Base-by-base conservation (phyloP, 345 rosid genomes). In the Rhizophora mangle region DNA sequence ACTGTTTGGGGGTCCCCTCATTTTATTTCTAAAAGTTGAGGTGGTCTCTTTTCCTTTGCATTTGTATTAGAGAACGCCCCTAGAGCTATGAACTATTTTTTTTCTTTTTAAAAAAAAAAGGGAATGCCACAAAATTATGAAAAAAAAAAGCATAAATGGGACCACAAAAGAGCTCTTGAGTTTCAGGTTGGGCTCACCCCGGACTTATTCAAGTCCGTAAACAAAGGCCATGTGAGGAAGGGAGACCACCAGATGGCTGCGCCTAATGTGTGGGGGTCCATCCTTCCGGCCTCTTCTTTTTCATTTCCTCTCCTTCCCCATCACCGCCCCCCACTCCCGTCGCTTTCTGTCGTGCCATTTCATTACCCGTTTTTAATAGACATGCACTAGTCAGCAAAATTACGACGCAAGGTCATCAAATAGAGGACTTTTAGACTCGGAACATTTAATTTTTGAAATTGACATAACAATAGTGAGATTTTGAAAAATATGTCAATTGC, bases 201-300 rank as follows among this genome's bases (percentile, higher is more conserved):
- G 26, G 67, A 39, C 49, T 43, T 15, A 13, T 13, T 11, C 18
- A 13, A 43, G 49, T 43, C 49, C 2, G 49, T 11, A 43, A 43
- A 43, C 49, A 13, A n/a, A 43, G 47, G 59, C 74, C 70, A 62
- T 62, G 72, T 19, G 52, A 34, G 53, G 29, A 29, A 56, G n/a
- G 59, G 83, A 79, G 73, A 74, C 86, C 82, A 83, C 86, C 86
- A 84, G 86, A 86, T 86, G 83, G 81, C 73, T 70, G 3, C 82
- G 87, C 79, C 83, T 58, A 69, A 7, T 54, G 19, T 37, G 74
- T 68, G 84, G 83, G 78, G 74, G 74, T 71, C 72, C 30, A 51
- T 63, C 19, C 49, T 32, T 15, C 34, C 26, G 31, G 54, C 68
- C 72, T 49, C 53, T 21, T 37, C 21, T 36, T 32, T 72, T 62